Base-by-base conservation (phyloP, 495 filamentous ascomycete species). In the Aspergillus ellipticus region DNA sequence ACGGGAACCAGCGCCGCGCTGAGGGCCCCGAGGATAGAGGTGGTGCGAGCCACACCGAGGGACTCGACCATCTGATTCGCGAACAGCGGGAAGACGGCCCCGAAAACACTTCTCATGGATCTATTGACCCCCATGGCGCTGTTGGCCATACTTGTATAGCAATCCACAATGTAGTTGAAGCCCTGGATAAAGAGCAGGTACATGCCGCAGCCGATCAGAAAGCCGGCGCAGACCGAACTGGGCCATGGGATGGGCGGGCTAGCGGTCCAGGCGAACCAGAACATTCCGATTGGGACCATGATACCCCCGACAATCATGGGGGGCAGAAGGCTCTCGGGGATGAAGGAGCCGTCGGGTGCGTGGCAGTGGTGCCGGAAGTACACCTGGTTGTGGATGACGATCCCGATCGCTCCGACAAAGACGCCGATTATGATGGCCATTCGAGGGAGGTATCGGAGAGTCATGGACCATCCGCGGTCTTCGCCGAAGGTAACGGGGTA, bases 91-190 rank as follows among this genome's bases (percentile, higher is more conserved):
- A 56, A 60, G 5, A 26, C n/a, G 16, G 47, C 48, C 1, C 47
- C 52, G 16, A 56, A 46, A 3, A 60, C 4, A 47, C 53, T 52
- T 3, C 87, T 74, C 26, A 73, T 74, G 41, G 74, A 76, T 3
- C 73, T 78, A 13, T 81, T 74, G 2, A 82, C 85, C 0, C 85
- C 86, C 67, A 85, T 78, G 2, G 84, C 87, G n/a, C 73, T 79
- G 7, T 87, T 87, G 1, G 87, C 83, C 62, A 81, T 88, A 41
- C 83, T 76, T 53, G 83, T 79, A 67, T 90, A 89, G 1, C 83
- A 84, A 62, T 89, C 87, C 16, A 83, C 81, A 26, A 90, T 67
- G 61, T 89, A 90, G 67, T 89, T 90, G 22, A 89, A 46, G 6
- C 54, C 28, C 24, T 57, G 54, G 24, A 57, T 45, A 17, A 57